phyloP scores from a whole-genome alignment of 805 yeast genomes.

The Saccharomycopsis sp. region DNA sequence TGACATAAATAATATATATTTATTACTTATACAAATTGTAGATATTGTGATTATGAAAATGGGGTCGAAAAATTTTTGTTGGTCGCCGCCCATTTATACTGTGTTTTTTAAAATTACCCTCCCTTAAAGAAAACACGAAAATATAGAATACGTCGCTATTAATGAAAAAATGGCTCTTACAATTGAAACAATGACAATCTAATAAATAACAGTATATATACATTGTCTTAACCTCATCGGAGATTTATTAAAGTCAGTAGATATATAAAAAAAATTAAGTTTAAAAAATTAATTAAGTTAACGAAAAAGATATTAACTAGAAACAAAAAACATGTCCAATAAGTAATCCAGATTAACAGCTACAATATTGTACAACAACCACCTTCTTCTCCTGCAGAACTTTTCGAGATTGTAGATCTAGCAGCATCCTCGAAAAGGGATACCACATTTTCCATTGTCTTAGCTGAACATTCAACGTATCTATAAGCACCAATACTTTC shows the following conservation, averaged over 20 bases:
- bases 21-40: too few relatives aligned
- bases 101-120: too few relatives aligned
- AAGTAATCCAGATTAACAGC: neutral
- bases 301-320: neutral
- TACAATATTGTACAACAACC: constrained; percentile 5
- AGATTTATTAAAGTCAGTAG: constrained; percentile 1
- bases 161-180: too few relatives aligned
- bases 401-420: constrained; percentile 22
- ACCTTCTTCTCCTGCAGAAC: neutral
- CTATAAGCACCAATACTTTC: constrained; percentile 43
- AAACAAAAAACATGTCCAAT: neutral
- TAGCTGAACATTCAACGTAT: constrained; percentile 56
- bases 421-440: constrained; percentile 53
- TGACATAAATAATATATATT: too few relatives aligned
- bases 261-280: neutral
- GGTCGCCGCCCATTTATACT: too few relatives aligned
- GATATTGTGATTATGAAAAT: too few relatives aligned
- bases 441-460: constrained; percentile 52
- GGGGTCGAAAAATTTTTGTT: too few relatives aligned
- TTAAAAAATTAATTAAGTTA: neutral
- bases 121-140: too few relatives aligned
- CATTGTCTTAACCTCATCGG: neutral
- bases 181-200: neutral
- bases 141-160: too few relatives aligned
- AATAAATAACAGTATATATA: neutral